Conservation (phyloP, 2,329 filamentous ascomycete species). For the Xylariales sp. region DNA sequence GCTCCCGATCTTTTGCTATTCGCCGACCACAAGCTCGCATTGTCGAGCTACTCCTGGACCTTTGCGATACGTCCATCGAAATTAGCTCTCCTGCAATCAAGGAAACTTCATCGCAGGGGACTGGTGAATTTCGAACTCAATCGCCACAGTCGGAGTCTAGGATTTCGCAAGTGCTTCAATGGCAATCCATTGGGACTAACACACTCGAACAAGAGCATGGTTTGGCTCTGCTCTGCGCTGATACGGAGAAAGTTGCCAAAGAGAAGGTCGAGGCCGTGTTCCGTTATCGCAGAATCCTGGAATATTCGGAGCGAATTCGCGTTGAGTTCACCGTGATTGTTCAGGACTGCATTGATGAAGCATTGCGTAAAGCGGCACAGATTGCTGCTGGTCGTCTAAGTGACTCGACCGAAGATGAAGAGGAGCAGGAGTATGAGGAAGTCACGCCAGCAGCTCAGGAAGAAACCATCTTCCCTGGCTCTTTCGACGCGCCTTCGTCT, state of each 20-base stretch:
- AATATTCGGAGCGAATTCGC: conserved; percentile 93
- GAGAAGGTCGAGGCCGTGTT: conserved; percentile 91
- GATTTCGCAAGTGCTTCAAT: conserved; percentile 90
- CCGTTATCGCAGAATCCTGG: conserved; percentile 85
- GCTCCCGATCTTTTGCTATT: conserved; percentile 85
- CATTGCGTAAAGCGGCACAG: conserved; percentile 80
- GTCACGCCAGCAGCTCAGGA: conserved; percentile 40
- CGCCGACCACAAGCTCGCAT: conserved; percentile 86
- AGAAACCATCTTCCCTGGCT: conserved; percentile 51
- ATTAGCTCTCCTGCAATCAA: conserved; percentile 93
- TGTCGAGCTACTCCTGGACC: conserved; percentile 87
- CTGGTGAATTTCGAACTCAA: conserved; percentile 81
- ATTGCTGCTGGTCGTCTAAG: conserved; percentile 82
- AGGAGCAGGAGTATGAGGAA: conserved; percentile 35
- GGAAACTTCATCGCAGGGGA: conserved; percentile 62
- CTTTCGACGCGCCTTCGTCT: conserved; percentile 54
- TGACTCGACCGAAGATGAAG: conserved; percentile 62
- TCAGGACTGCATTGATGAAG: conserved; percentile 91
- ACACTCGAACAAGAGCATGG: conserved; percentile 92
- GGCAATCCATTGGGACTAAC: conserved; percentile 90
- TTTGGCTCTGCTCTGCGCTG: conserved; percentile 77
- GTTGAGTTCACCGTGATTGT: conserved; percentile 90
- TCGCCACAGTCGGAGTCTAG: conserved; percentile 94
- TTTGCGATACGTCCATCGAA: conserved; percentile 93
- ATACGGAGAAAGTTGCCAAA: conserved; percentile 79